Conservation (phyloP, 2,329 filamentous ascomycete species). For the Fusarium sp. region DNA sequence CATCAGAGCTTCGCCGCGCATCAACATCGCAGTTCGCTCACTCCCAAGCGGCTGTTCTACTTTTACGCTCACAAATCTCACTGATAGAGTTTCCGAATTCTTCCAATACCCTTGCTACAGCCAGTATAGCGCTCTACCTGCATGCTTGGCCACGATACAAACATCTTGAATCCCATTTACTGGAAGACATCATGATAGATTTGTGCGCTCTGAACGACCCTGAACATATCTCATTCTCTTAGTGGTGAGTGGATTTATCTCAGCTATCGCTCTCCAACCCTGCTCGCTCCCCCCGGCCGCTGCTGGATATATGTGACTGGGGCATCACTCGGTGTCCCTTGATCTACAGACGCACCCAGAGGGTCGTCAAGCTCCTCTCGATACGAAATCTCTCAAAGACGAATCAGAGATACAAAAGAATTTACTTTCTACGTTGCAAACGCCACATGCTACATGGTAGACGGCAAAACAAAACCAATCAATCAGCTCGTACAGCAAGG, state of each 20-base stretch:
- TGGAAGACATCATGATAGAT: conserved; percentile 56
- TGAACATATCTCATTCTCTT: conserved; percentile 51
- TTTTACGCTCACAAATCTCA: conserved; percentile 10
- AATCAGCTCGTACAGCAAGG: neutral
- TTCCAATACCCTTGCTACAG: conserved; percentile 8
- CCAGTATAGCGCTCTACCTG: conserved; percentile 30
- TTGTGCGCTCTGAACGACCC: conserved; percentile 49
- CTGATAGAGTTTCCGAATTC: conserved; percentile 19
- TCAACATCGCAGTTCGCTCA: conserved; percentile 33
- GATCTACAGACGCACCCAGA: neutral
- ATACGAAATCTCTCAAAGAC: neutral
- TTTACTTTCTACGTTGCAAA: neutral
- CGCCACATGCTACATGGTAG: neutral
- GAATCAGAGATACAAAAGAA: too few species aligned
- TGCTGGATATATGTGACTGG: neutral
- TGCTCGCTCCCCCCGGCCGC: neutral
- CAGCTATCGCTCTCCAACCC: conserved; percentile 2
- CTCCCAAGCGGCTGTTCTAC: conserved; percentile 23
- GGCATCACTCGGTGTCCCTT: neutral
- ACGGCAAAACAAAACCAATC: neutral
- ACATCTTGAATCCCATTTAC: conserved; percentile 36
- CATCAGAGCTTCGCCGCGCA: conserved; percentile 43
- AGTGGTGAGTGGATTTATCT: conserved; percentile 52
- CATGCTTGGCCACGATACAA: conserved; percentile 42
- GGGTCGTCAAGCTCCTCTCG: neutral